A percentile compares a stretch with the other conserved stretches of the same genome.
These are phyloP conservation scores for Ilex aquifolium DNA, from an alignment of 257 asterid species.

Conservation along the genomic window DNA sequence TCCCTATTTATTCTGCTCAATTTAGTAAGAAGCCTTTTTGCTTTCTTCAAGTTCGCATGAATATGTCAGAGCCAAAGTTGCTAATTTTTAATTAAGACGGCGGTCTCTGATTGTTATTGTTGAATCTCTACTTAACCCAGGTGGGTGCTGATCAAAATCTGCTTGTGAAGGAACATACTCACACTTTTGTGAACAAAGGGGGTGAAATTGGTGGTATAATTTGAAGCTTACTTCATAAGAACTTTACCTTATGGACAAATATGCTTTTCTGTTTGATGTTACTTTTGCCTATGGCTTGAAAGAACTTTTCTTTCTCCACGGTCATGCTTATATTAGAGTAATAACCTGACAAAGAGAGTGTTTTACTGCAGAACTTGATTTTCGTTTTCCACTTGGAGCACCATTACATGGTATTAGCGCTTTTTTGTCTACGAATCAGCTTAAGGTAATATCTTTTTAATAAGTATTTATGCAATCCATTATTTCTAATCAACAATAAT, in stretches of 20 bases:
- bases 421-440: slow-evolving; percentile 87
- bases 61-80: background rate
- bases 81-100: background rate
- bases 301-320: no score
- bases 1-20: no score
- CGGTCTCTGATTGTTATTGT: slow-evolving; percentile 15
- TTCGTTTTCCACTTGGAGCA: slow-evolving; percentile 86
- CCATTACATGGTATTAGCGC: slow-evolving; percentile 94
- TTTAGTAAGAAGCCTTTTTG: background rate
- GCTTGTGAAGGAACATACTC: slow-evolving; percentile 93
- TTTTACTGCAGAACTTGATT: slow-evolving; percentile 89
- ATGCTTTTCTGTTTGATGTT: slow-evolving; percentile 9
- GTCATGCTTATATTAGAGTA: background rate
- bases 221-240: slow-evolving; percentile 8
- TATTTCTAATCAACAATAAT: background rate
- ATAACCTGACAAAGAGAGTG: background rate
- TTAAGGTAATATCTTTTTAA: slow-evolving; percentile 49
- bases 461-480: background rate
- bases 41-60: background rate
- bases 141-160: slow-evolving; percentile 92
- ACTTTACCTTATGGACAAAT: background rate
- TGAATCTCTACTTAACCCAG: slow-evolving; percentile 25
- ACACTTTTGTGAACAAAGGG: slow-evolving; percentile 92
- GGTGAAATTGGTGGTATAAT: slow-evolving; percentile 91
- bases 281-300: slow-evolving; percentile 6